Base-by-base conservation (phyloP, 2,329 filamentous ascomycete genomes). In the Cladosporium oxysporum region DNA sequence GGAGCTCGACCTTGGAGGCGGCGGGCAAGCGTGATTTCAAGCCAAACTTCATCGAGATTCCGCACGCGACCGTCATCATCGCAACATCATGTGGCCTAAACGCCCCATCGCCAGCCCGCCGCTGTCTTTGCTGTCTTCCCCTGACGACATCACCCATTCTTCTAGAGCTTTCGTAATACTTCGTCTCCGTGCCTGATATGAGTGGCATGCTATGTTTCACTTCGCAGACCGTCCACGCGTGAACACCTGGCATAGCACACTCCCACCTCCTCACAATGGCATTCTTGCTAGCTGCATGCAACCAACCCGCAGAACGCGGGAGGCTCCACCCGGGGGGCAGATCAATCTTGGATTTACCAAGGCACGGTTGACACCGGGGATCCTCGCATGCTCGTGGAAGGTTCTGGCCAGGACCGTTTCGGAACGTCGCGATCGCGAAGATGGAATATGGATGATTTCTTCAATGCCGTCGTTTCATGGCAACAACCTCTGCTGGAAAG, bases 1-100 rank as follows among this genome's bases (percentile, higher is more conserved):
- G 57, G 21, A 59, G 57, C 57, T 59, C 57, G 57, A 59, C 33
- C 57, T 47, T 59, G 57, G 57, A 41, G 33, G 55, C 31, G 53
- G 53, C 53, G 55, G 57, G 57, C 57, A 59, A 59, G 57, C 57
- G 57, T 59, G 57, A 44, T 59, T 59, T 53, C 59, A 28, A 44
- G 41, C 58, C 58, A 61, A 49, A 50, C 59, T 35, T 58, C 31
- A 59, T 59, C 57, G 57, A 59, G 57, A 59, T 59, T 41, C 41
- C 57, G 35, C 57, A 58, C 57, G 37, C 37, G 57, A 37, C 57
- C 57, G 37, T 44, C 59, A 62, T 62, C 59, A 62, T 62, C 18
- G 29, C 31, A 52, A 52, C 59, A 62, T 62, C 59, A 62, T 62
- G 59, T 52, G 59, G 58, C 14, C 58, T 49, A 41, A 58, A 33